Conservation (phyloP, 192 early-diverging fungal species). For the Lunasporangiospora selenospora region DNA sequence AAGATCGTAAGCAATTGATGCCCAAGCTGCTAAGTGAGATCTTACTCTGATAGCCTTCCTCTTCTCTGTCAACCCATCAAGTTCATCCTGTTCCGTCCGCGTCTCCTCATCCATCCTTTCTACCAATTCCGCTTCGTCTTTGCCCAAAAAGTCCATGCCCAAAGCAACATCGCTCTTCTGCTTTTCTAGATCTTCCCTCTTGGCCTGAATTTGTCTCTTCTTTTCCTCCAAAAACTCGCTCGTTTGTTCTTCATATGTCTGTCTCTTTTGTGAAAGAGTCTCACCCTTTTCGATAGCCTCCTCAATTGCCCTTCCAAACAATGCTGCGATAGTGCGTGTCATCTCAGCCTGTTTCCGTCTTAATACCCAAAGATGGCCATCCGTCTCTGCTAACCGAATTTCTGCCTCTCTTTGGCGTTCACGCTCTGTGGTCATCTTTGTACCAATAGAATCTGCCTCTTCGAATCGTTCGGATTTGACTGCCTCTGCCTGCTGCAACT, state of each 20-base stretch:
- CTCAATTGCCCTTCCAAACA: slow-evolving; percentile 12
- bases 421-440: too few species aligned
- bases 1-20: neutral
- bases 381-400: slow-evolving; percentile 9
- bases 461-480: slow-evolving; percentile 21
- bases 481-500: slow-evolving; percentile 21
- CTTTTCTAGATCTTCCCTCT: slow-evolving; percentile 20
- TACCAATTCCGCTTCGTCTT: slow-evolving; percentile 22
- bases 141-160: slow-evolving; percentile 18
- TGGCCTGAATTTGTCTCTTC: slow-evolving; percentile 1
- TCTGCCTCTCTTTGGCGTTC: too few species aligned
- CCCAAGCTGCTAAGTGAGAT: neutral
- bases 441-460: slow-evolving; percentile 15
- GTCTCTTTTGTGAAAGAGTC: slow-evolving; percentile 7
- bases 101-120: slow-evolving; percentile 36
- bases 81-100: slow-evolving; percentile 21
- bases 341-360: slow-evolving; percentile 39
- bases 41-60: slow-evolving; percentile 13
- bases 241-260: neutral
- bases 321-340: slow-evolving; percentile 10
- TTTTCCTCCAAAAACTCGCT: neutral
- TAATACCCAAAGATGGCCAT: slow-evolving; percentile 20
- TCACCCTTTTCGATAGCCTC: slow-evolving; percentile 22
- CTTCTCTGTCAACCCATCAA: slow-evolving; percentile 24
- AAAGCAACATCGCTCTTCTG: slow-evolving; percentile 18